Percentiles rank a stretch among this genome's conserved stretches.
Evolutionary conservation across 345 rosid genomes (phyloP).

Genomic region (Moricandia moricandioides): DNA sequence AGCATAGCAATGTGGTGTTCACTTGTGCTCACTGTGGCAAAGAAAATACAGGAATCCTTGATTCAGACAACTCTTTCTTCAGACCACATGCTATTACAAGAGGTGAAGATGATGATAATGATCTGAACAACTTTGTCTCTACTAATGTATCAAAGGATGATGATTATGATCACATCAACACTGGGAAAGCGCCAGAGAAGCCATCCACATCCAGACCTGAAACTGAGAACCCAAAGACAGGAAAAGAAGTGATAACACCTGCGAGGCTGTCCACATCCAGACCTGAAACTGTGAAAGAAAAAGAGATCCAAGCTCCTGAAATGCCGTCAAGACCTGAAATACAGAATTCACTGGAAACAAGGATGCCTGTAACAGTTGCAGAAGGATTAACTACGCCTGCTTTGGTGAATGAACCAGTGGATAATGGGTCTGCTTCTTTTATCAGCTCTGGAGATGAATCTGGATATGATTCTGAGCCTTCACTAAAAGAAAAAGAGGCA

Average conservation of each 20-base stretch:
- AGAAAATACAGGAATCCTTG: conserved; percentile 14
- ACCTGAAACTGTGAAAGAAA: background rate
- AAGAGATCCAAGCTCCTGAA: conserved; percentile 15
- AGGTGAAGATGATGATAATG: conserved; percentile 21
- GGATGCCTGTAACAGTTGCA: conserved; percentile 8
- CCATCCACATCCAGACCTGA: conserved; percentile 24
- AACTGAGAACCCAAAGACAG: background rate
- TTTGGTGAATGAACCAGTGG: conserved; percentile 17
- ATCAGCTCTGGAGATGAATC: conserved; percentile 23
- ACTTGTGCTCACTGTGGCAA: conserved; percentile 30
- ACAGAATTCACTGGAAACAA: background rate
- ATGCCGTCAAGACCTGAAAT: background rate
- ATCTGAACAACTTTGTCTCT: conserved; percentile 17
- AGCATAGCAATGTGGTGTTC: conserved; percentile 2
- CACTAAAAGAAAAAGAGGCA: conserved; percentile 19
- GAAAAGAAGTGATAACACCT: conserved; percentile 5
- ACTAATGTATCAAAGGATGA: background rate
- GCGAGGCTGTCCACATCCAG: background rate
- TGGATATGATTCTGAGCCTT: conserved; percentile 30
- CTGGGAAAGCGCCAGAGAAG: conserved; percentile 4
- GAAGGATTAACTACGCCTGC: background rate
- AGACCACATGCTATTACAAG: conserved; percentile 1
- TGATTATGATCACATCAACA: conserved; percentile 23
- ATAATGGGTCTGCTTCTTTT: conserved; percentile 17
- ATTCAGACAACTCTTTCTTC: conserved; percentile 3